Conservation (phyloP, 176 grass and related monocot species). For the Echinochloa phyllopogon region DNA sequence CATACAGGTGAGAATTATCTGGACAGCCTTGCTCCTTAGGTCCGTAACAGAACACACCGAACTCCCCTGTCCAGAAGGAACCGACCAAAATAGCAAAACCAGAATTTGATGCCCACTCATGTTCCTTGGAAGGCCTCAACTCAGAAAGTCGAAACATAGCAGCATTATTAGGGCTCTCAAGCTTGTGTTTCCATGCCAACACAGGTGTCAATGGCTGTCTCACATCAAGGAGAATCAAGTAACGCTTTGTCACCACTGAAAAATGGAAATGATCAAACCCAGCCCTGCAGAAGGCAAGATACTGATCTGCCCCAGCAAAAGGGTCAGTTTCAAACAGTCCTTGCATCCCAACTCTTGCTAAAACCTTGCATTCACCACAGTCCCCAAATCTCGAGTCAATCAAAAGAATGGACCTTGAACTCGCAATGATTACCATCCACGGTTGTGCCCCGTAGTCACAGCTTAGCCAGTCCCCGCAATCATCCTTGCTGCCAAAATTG, state of each 20-base stretch:
- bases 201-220: conserved; percentile 57
- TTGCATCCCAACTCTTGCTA: conserved; percentile 53
- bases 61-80: conserved; percentile 60
- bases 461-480: conserved; percentile 61
- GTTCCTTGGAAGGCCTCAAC: conserved; percentile 60
- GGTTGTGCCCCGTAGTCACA: conserved; percentile 76
- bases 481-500: conserved; percentile 39
- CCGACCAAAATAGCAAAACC: conserved; percentile 84
- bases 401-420: conserved; percentile 53
- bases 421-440: conserved; percentile 67
- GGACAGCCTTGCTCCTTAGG: conserved; percentile 44
- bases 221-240: conserved; percentile 71
- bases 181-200: conserved; percentile 72
- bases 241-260: conserved; percentile 60
- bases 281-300: conserved; percentile 81
- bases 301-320: conserved; percentile 46
- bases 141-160: conserved; percentile 74
- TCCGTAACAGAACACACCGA: conserved; percentile 77
- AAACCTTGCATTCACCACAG: conserved; percentile 40
- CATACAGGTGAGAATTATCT: conserved; percentile 49
- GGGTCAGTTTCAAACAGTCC: conserved; percentile 55
- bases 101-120: conserved; percentile 56
- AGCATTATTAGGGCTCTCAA: conserved; percentile 63
- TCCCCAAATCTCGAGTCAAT: conserved; percentile 69
- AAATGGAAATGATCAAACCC: conserved; percentile 72